Conservation (phyloP, 2,329 filamentous ascomycete genomes). For the Orbilia quercus region DNA sequence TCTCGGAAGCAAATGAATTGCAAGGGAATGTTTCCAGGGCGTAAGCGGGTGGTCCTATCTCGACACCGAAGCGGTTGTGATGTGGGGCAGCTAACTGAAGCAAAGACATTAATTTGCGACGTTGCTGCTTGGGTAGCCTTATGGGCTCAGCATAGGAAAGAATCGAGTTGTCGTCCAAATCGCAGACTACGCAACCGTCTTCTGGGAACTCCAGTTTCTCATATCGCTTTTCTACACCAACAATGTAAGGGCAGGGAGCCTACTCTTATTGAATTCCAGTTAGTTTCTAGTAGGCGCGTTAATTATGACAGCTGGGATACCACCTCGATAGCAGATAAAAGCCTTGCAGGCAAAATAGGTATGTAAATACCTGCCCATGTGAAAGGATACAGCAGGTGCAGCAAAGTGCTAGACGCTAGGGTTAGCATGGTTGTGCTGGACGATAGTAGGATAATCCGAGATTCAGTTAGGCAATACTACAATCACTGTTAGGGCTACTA, state of each 20-base stretch:
- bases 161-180: slow-evolving; percentile 89
- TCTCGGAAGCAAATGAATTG: slow-evolving; percentile 89
- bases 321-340: slow-evolving; percentile 81
- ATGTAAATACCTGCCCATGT: slow-evolving; percentile 96
- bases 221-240: slow-evolving; percentile 93
- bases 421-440: slow-evolving; percentile 97
- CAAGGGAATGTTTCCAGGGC: slow-evolving; percentile 92
- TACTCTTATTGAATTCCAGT: slow-evolving; percentile 62
- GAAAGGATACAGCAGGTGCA: slow-evolving; percentile 85
- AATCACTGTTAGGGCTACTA: slow-evolving; percentile 10
- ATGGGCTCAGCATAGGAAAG: slow-evolving; percentile 83
- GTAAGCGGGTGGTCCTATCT: slow-evolving; percentile 89
- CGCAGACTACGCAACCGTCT: slow-evolving; percentile 94
- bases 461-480: slow-evolving; percentile 85
- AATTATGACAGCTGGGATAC: not conserved
- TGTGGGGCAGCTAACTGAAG: slow-evolving; percentile 91
- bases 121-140: slow-evolving; percentile 84
- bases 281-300: slow-evolving; percentile 10
- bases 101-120: slow-evolving; percentile 87
- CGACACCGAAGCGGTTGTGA: slow-evolving; percentile 84
- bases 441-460: slow-evolving; percentile 93
- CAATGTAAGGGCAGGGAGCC: slow-evolving; percentile 95
- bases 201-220: slow-evolving; percentile 86
- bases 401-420: slow-evolving; percentile 86
- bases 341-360: slow-evolving; percentile 84